Percentiles rank a stretch among this genome's conserved stretches.
Conservation (phyloP, 306 rosid species). For the Betula pendula region DNA sequence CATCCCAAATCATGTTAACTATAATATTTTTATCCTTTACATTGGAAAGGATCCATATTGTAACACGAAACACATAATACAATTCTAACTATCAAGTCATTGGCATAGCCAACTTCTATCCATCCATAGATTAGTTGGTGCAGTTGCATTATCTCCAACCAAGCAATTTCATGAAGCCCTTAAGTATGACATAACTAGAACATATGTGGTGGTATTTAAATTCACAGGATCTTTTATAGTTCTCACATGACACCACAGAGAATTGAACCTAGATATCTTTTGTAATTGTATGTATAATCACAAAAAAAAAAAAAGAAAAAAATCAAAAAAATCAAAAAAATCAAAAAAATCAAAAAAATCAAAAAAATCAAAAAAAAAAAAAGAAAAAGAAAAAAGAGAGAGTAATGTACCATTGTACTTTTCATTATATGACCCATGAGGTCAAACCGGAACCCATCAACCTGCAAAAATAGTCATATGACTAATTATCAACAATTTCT, state of each 20-base stretch:
- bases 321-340: too few relatives aligned
- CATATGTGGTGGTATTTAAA: too few relatives aligned
- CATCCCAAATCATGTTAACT: not conserved
- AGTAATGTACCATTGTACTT: constrained; percentile 78
- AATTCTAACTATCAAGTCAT: not conserved
- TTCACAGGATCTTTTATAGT: not conserved
- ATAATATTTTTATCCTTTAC: not conserved
- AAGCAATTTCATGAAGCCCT: not conserved
- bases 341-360: not conserved
- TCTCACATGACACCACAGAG: constrained; percentile 6
- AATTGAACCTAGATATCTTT: constrained; percentile 15
- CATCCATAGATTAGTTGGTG: not conserved
- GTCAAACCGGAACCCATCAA: constrained; percentile 97
- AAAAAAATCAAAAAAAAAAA: not conserved
- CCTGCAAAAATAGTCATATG: constrained; percentile 46
- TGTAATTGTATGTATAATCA: constrained; percentile 10
- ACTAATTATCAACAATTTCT: constrained; percentile 9
- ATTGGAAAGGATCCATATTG: not conserved
- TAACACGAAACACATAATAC: not conserved
- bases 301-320: not conserved
- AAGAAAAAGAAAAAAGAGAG: constrained; percentile 19
- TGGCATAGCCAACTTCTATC: not conserved
- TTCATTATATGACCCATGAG: constrained; percentile 98
- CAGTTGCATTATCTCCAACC: not conserved
- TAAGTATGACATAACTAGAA: not conserved